These are phyloP conservation scores for Dovyalis caffra DNA, from an alignment of 345 rosid genomes.

Conservation along the genomic window DNA sequence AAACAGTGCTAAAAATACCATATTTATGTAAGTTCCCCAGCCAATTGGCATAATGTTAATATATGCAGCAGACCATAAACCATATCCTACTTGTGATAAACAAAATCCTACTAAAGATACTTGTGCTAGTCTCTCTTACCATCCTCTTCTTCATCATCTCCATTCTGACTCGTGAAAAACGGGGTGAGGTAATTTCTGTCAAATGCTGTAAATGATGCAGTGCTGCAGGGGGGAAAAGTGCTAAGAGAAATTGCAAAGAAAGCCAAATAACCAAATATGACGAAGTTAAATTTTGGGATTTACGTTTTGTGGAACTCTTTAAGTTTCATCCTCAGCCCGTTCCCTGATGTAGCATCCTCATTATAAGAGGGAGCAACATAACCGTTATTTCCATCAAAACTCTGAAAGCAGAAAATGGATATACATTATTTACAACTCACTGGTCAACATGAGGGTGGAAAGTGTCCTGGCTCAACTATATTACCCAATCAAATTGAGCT, in stretches of 20 bases:
- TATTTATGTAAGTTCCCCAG: too few species aligned
- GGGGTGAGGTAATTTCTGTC: conserved; percentile 85
- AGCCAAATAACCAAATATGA: background rate
- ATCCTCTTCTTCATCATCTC: conserved; percentile 57
- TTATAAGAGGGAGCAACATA: conserved; percentile 60
- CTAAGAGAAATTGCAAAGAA: background rate
- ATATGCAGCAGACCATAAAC: too few species aligned
- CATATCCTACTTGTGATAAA: too few species aligned
- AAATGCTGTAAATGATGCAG: conserved; percentile 69
- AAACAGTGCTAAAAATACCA: too few species aligned
- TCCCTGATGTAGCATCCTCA: conserved; percentile 68
- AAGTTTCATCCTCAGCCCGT: conserved; percentile 72
- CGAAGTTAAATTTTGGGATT: conserved; percentile 10
- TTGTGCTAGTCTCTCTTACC: too few species aligned
- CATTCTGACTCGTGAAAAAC: conserved; percentile 78
- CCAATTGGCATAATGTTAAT: too few species aligned
- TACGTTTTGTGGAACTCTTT: conserved; percentile 83
- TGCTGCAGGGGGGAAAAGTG: conserved; percentile 37
- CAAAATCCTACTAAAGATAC: too few species aligned
- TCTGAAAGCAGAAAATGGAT: conserved; percentile 33
- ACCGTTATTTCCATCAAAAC: conserved; percentile 52
- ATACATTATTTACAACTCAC: background rate
- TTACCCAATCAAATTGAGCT: background rate
- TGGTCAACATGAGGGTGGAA: background rate
- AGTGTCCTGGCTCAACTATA: conserved; percentile 1